Evolutionary conservation across 306 rosid genomes (phyloP).

Genomic region (Bauhinia variegata): DNA sequence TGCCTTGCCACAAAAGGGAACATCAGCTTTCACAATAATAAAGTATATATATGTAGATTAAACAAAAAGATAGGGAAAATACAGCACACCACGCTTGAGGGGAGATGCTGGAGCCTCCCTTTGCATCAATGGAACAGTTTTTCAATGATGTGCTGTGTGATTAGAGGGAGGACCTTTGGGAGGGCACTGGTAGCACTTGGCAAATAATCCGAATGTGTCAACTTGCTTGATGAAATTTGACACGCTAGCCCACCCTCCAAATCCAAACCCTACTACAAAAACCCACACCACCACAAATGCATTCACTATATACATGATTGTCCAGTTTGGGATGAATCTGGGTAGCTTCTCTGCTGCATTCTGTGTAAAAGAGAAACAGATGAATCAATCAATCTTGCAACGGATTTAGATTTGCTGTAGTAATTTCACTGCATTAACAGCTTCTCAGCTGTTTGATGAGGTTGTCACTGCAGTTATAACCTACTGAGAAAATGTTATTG

Average conservation of each 20-base stretch:
- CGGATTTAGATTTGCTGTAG: too few species aligned
- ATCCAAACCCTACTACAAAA: constrained; percentile 76
- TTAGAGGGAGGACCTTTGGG: constrained; percentile 41
- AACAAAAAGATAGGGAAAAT: constrained; percentile 37
- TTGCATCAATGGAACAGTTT: constrained; percentile 24
- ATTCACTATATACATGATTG: constrained; percentile 65
- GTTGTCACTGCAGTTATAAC: too few species aligned
- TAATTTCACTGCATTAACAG: too few species aligned
- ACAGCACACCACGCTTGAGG: constrained; percentile 41
- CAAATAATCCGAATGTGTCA: constrained; percentile 81
- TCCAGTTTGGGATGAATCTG: constrained; percentile 69
- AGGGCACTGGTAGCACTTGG: constrained; percentile 87
- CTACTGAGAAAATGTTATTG: too few species aligned
- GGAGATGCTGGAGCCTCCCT: constrained; percentile 41
- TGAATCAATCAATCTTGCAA: not conserved
- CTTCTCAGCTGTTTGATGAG: too few species aligned
- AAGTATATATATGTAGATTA: constrained; percentile 17
- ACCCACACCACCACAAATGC: constrained; percentile 81
- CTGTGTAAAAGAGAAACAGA: constrained; percentile 37
- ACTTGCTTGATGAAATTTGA: constrained; percentile 84
- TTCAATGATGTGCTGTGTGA: constrained; percentile 55
- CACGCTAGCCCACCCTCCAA: constrained; percentile 98
- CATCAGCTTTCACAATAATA: constrained; percentile 41
- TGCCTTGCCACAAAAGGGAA: constrained; percentile 43
- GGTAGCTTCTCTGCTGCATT: constrained; percentile 93